Percentiles rank a stretch among this genome's conserved stretches.
phyloP scores from a whole-genome alignment of 257 asterid genomes.

The Anisodus tanguticus region DNA sequence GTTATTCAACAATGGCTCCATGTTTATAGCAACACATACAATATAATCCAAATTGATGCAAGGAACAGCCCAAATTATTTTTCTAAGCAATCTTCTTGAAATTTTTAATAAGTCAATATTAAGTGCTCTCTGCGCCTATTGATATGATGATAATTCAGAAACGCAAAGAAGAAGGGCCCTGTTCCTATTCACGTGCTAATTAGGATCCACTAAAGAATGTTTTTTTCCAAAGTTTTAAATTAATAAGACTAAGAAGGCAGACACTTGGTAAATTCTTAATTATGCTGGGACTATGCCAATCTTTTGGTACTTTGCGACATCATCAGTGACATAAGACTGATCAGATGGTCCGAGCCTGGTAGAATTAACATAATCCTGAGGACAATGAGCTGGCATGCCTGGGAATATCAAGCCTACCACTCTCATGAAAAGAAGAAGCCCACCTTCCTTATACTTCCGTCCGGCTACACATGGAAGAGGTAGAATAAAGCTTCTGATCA shows the following conservation, averaged over 20 bases:
- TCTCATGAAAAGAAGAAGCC: slow-evolving; percentile 41
- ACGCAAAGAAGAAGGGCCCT: too few species aligned
- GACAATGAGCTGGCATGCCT: slow-evolving; percentile 48
- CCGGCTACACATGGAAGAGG: slow-evolving; percentile 42
- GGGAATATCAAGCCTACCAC: slow-evolving; percentile 37
- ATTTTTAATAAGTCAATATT: too few species aligned
- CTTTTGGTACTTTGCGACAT: slow-evolving; percentile 14
- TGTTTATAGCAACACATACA: too few species aligned
- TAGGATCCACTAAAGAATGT: too few species aligned
- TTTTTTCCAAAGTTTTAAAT: too few species aligned
- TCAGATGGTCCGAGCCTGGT: slow-evolving; percentile 43
- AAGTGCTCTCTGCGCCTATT: too few species aligned
- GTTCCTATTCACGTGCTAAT: too few species aligned
- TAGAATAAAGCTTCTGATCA: slow-evolving; percentile 59
- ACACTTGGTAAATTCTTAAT: not conserved
- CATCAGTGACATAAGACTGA: not conserved
- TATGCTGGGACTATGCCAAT: slow-evolving; percentile 14
- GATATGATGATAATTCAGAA: too few species aligned
- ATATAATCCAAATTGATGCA: too few species aligned
- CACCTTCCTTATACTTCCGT: slow-evolving; percentile 54
- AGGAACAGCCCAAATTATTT: too few species aligned
- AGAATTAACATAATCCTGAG: slow-evolving; percentile 62
- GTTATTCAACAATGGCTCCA: too few species aligned
- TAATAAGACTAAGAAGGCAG: not conserved
- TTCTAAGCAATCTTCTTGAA: too few species aligned